Conservation (phyloP, 352 stramenopile species). For the Phytophthora macrochlamydospora region DNA sequence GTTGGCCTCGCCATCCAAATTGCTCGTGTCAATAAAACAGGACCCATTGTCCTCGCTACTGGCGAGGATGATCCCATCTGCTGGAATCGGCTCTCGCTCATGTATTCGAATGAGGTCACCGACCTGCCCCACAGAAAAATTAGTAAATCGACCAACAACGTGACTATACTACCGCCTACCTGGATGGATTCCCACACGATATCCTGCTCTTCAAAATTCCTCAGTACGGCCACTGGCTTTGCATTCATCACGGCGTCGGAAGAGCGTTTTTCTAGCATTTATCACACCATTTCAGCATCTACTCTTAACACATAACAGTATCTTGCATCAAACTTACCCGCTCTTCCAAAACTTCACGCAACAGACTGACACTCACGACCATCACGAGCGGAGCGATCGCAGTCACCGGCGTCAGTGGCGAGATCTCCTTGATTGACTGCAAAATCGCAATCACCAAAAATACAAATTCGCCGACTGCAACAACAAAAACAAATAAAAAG, state of each 20-base stretch:
- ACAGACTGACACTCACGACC: conserved; percentile 76
- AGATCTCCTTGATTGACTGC: conserved; percentile 89
- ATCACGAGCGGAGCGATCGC: conserved; percentile 84
- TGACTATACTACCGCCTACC: conserved; percentile 27
- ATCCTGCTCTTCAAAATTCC: conserved; percentile 63
- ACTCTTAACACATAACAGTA: not conserved
- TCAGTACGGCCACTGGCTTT: conserved; percentile 56
- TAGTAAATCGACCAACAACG: not conserved
- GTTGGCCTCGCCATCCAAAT: conserved; percentile 83
- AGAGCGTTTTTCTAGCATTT: conserved; percentile 44
- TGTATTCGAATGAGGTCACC: conserved; percentile 87
- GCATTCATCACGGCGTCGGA: conserved; percentile 71
- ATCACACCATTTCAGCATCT: conserved; percentile 2
- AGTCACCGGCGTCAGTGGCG: conserved; percentile 69
- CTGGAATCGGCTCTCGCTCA: conserved; percentile 89
- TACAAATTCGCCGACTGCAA: conserved; percentile 92
- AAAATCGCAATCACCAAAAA: conserved; percentile 93
- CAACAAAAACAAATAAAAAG: conserved; percentile 2
- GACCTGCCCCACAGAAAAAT: conserved; percentile 38
- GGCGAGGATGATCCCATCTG: conserved; percentile 91
- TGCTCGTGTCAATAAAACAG: conserved; percentile 86
- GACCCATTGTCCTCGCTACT: conserved; percentile 81
- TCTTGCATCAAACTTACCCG: conserved; percentile 39
- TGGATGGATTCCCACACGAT: conserved; percentile 80
- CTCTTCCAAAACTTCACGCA: conserved; percentile 85